Base-by-base conservation (phyloP, 2,329 filamentous ascomycete genomes). In the Neopestalotiopsis clavispora region DNA sequence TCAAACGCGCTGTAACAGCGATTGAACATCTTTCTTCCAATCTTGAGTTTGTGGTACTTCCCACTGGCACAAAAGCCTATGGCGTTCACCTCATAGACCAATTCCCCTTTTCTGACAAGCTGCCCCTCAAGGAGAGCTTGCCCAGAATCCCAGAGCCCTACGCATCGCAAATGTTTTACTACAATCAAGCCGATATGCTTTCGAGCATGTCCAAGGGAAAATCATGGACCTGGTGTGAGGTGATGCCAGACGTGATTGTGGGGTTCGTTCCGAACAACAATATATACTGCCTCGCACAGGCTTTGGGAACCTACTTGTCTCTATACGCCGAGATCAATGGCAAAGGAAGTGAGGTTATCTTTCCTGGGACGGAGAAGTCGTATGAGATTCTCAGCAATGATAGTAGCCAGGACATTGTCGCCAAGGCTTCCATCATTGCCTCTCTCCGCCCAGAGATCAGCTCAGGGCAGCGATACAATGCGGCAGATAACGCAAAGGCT, bases 131-230 rank as follows among this genome's bases (percentile, higher is more conserved):
- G 38, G 82, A 84, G 73, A 75, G 76, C 12, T 71, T 78, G 34
- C 80, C 80, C 0, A 79, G 80, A n/a, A 79, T 84, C 42, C 79
- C 81, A 1, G 78, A 81, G 66, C 81, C 81, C 0, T 79, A 79
- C 64, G 80, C 80, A 1, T 79, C 80, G 12, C 77, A 83, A 69
- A 80, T 84, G 69, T 84, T 84, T 75, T 84, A 85, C 74, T 84
- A 84, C 71, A 76, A 73, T n/a, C 82, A 84, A 73, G 78, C 79
- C 23, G 83, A 84, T 70, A 73, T 81, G 65, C 73, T 84, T 23
- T 74, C 75, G 32, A 69, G 75, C 42, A 72, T 80, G 59, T 74
- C 77, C 20, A 56, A 71, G 13, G 74, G 73, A 1, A 74, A 73
- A 5, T 64, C 23, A 4, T 82, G 80, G 80, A 75, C 77, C 0